A percentile compares a stretch with the other conserved stretches of the same genome.
These are phyloP conservation scores for Amniculicola lignicola DNA, from an alignment of 495 filamentous ascomycete genomes.

Conservation along the genomic window DNA sequence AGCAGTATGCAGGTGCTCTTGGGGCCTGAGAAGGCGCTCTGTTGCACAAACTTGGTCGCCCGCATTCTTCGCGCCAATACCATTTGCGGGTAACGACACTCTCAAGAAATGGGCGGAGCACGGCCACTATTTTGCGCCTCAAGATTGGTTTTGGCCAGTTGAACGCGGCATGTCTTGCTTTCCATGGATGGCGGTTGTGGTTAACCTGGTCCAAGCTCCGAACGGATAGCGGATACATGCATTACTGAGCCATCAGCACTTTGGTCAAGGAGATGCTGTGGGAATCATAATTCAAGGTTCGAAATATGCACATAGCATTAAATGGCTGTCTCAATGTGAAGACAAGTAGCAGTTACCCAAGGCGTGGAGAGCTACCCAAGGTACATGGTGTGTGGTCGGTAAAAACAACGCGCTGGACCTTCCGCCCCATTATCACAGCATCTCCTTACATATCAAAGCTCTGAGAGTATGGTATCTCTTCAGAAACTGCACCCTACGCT, in stretches of 20 bases:
- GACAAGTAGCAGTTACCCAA: too few relatives aligned
- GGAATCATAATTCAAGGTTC: too few relatives aligned
- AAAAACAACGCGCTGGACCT: too few relatives aligned
- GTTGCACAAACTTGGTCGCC: slow-evolving; percentile 27
- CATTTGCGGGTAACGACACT: slow-evolving; percentile 10
- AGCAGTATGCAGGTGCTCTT: slow-evolving; percentile 6
- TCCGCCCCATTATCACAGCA: too few relatives aligned
- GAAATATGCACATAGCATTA: too few relatives aligned
- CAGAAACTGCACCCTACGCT: too few relatives aligned
- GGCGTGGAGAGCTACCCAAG: too few relatives aligned
- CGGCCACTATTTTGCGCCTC: slow-evolving; percentile 19
- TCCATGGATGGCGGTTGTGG: slow-evolving; percentile 7
- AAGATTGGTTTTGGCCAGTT: slow-evolving; percentile 15
- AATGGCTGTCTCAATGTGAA: too few relatives aligned
- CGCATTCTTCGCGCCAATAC: slow-evolving; percentile 34
- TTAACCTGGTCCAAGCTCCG: slow-evolving; percentile 14
- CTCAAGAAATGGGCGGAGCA: slow-evolving; percentile 1
- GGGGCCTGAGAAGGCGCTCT: neutral
- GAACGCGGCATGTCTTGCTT: slow-evolving; percentile 14
- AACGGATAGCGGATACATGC: slow-evolving; percentile 33
- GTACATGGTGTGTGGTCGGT: too few relatives aligned
- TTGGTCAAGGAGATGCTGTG: too few relatives aligned
- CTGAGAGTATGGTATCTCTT: too few relatives aligned
- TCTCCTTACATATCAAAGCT: too few relatives aligned
- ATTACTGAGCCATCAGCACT: slow-evolving; percentile 16